phyloP scores from a whole-genome alignment of 192 early-diverging fungal species.

The Coemansia erecta region DNA sequence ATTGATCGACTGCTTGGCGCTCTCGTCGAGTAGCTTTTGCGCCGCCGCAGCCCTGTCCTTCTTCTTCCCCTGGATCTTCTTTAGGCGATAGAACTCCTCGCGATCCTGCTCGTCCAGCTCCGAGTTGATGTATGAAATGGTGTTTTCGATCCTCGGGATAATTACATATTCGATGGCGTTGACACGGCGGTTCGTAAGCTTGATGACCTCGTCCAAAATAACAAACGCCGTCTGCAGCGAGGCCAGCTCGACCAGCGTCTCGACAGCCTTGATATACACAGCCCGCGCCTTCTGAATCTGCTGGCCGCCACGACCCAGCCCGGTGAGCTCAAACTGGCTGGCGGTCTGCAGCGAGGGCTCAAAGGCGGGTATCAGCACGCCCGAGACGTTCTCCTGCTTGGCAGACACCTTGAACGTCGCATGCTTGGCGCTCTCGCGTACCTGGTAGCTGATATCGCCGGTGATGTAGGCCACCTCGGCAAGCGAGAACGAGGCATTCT shows the following conservation, averaged over 20 bases:
- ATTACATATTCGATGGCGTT: constrained; percentile 99
- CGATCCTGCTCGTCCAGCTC: constrained; percentile 98
- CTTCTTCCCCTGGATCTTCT: constrained; percentile 99
- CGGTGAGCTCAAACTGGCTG: constrained; percentile 97
- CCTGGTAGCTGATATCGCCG: constrained; percentile 96
- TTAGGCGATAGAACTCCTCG: constrained; percentile 98
- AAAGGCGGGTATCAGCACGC: constrained; percentile 91
- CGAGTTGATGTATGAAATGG: constrained; percentile 92
- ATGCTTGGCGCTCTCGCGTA: constrained; percentile 89
- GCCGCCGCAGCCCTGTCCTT: constrained; percentile 72
- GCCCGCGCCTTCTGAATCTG: constrained; percentile 93
- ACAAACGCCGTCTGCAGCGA: constrained; percentile 99
- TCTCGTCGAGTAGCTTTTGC: constrained; percentile 34
- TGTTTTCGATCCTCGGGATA: constrained; percentile 98
- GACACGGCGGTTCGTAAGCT: constrained; percentile 96
- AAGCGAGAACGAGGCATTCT: constrained; percentile 95
- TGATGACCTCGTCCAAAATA: constrained; percentile 99
- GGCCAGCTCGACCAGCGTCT: constrained; percentile 96
- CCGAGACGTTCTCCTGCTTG: constrained; percentile 96
- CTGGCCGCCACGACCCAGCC: constrained; percentile 96
- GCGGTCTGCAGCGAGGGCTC: constrained; percentile 70
- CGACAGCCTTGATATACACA: constrained; percentile 90
- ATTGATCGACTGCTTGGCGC: constrained; percentile 7
- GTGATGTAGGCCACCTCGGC: constrained; percentile 96
- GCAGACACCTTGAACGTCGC: constrained; percentile 90